phyloP scores from a whole-genome alignment of 495 filamentous ascomycete species.

The Lasiosphaeria miniovina region DNA sequence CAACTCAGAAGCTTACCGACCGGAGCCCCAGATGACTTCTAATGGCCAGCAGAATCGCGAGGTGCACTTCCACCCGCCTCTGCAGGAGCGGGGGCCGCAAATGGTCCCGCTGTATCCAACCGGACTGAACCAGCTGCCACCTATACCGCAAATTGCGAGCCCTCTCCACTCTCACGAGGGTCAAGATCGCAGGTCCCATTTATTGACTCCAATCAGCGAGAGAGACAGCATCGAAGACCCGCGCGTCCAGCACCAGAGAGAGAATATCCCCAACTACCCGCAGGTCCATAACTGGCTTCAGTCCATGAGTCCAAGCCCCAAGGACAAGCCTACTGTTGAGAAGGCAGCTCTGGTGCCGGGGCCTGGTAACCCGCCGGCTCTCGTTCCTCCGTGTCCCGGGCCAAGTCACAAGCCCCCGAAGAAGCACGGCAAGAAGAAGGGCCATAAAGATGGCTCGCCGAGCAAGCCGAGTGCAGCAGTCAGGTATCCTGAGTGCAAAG shows the following conservation, averaged over 20 bases:
- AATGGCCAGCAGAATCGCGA: conserved; percentile 1
- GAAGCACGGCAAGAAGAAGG: conserved; percentile 3
- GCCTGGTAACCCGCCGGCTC: conserved; percentile 6
- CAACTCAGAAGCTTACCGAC: conserved; percentile 13
- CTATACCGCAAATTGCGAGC: conserved; percentile 14
- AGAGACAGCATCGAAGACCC: conserved; percentile 19
- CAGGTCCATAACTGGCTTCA: conserved; percentile 20
- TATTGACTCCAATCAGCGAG: conserved; percentile 26
- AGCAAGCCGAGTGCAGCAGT: background rate
- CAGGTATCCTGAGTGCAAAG: background rate
- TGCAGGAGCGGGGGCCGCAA: background rate
- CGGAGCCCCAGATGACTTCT: conserved; percentile 22
- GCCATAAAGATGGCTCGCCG: background rate
- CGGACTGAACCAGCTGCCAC: conserved; percentile 8
- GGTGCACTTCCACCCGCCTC: conserved; percentile 7
- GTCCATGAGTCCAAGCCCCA: conserved; percentile 8
- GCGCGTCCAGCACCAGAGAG: conserved; percentile 9
- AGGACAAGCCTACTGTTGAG: conserved; percentile 4
- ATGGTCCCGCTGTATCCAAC: conserved; percentile 17
- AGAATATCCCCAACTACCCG: conserved; percentile 16
- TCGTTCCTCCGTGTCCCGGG: background rate
- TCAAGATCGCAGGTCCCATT: conserved; percentile 15
- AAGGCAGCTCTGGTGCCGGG: conserved; percentile 8
- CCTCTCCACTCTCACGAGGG: conserved; percentile 5
- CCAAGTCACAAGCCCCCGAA: background rate